Base-by-base conservation (phyloP, 2,329 filamentous ascomycete genomes). In the Sphaerulina musiva region DNA sequence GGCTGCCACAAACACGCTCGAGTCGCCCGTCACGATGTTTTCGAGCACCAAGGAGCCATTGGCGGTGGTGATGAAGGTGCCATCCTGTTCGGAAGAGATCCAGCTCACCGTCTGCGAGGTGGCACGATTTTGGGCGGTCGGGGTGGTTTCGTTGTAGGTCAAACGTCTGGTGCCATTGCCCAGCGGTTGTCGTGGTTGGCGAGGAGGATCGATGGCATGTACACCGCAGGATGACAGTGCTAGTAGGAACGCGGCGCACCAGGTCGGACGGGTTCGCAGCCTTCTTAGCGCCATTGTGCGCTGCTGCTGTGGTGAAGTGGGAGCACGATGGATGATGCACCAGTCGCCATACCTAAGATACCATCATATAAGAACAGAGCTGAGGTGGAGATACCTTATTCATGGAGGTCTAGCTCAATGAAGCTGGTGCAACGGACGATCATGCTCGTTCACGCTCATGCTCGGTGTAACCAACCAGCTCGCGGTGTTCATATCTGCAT, bases 31-130 rank as follows among this genome's bases (percentile, higher is more conserved):
- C 39, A 79, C 76, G 48, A 86, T 80, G 62, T 85, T 82, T 63
- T 81, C 77, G 31, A 86, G 77, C 4, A 83, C 68, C 5, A 87
- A 71, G 31, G 79, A 76, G 8, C 78, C 79, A 3, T 69, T 66
- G 51, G 70, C 75, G 44, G 70, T 70, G 45, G 76, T 79, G 61
- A 85, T 79, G 68, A 82, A 85, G 47, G 81, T 76, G 20, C 83
- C 83, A 59, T 87, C 83, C 32, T 75, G 73, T 1, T 78, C 80
- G 3, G 77, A 78, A 7, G 76, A 72, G 3, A 83, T 75, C 83
- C 83, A 86, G 45, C 73, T 74, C 1, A 59, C 54, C 2, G 44
- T 39, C 26, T 52, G 52, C 41, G 56, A 52, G 1, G 46, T 50
- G 7, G 52, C 48, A 31, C 44, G 38, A 29, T 59, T 53, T 10